Base-by-base conservation (phyloP, 2,329 filamentous ascomycete genomes). In the Raffaelea arxii region DNA sequence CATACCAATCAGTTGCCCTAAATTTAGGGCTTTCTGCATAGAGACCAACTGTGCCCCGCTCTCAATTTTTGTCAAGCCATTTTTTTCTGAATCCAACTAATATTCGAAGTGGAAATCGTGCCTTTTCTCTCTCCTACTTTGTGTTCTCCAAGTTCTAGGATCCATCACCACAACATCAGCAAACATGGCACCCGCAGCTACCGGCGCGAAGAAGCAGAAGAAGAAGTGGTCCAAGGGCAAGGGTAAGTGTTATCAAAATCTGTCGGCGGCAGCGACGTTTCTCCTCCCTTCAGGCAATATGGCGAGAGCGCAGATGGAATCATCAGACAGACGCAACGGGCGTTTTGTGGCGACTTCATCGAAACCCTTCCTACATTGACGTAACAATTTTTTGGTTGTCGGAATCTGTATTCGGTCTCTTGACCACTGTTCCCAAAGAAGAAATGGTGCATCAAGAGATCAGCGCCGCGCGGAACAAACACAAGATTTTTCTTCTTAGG, bases 201-300 rank as follows among this genome's bases (percentile, higher is more conserved):
- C 80, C 64, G 80, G 80, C 66, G 81, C 77, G 64, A 85, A 85
- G 78, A 85, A 85, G 75, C 80, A 84, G 70, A 86, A 85, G 81
- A 85, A 86, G 80, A 86, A 85, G 80, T 84, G 81, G 82, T 70
- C 68, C 52, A 70, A 70, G 65, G 59, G 62, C 54, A 75, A 68
- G 88, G 86, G 90, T 78, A 91, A 85, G 86, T 49, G 39, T 39
- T 37, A 40, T 30, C 27, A 22, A 44, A 40, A 32, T 16, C 16
- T 32, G 9, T 32, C 16, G 10, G 27, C 32, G 19, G 32, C 19
- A 41, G 7, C 22, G 21, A 22, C 25, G 12, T 18, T 19, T 22
- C 35, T n/a, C 4, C 7, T 18, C 4, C 10, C 40, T 19, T 24
- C 14, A 4, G 10, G 14, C 35, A 19, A 43, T 23, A 43, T n/a